Evolutionary conservation across 2,329 filamentous ascomycete genomes (phyloP).

Genomic region (Paraconiothyrium brasiliense): DNA sequence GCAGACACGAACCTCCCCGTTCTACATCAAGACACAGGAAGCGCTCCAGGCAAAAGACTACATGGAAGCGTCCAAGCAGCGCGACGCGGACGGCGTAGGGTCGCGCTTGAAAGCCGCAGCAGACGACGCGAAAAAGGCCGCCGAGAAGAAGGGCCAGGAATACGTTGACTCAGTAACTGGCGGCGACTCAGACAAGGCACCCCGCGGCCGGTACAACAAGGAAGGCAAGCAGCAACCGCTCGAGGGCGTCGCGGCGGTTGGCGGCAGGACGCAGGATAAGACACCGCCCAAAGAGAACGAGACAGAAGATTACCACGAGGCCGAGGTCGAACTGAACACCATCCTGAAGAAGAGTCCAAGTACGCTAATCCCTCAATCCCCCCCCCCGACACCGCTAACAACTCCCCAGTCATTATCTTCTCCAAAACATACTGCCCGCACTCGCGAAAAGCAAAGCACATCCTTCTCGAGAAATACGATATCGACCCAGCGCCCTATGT

Average conservation of each 20-base stretch:
- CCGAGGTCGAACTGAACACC: constrained; percentile 75
- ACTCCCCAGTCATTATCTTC: constrained; percentile 82
- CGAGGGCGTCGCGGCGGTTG: constrained; percentile 55
- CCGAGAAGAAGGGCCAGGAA: constrained; percentile 71
- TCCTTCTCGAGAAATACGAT: constrained; percentile 84
- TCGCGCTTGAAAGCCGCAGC: constrained; percentile 74
- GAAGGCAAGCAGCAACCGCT: constrained; percentile 48
- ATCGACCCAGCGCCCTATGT: constrained; percentile 86
- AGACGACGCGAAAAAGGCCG: constrained; percentile 72
- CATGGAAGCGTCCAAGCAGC: constrained; percentile 52
- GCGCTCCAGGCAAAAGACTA: constrained; percentile 53
- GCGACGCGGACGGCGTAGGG: constrained; percentile 64
- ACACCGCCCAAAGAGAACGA: constrained; percentile 56
- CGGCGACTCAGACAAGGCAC: constrained; percentile 57
- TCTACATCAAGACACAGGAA: constrained; percentile 68
- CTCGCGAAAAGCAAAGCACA: constrained; percentile 83
- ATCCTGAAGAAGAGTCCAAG: constrained; percentile 88
- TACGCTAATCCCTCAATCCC: constrained; percentile 53
- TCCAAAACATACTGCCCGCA: constrained; percentile 92
- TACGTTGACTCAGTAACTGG: constrained; percentile 46
- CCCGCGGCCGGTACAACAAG: constrained; percentile 59
- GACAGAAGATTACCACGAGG: constrained; percentile 68
- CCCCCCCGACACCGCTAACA: constrained; percentile 16
- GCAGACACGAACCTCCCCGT: constrained; percentile 61
- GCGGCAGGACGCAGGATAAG: constrained; percentile 53